Conservation (phyloP, 176 grass and related monocot species). For the Carex parvula region DNA sequence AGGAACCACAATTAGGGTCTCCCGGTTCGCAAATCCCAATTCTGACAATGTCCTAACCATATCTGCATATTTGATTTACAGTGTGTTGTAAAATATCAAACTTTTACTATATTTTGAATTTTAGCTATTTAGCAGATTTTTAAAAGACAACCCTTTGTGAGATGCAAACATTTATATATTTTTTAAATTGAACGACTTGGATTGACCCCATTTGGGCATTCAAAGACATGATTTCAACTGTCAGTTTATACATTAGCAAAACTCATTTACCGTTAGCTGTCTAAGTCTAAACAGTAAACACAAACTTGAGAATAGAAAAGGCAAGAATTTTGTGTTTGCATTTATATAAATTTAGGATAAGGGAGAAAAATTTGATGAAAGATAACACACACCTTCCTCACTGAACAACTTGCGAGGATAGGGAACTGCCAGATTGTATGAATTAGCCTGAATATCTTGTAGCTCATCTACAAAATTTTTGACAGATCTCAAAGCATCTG, state of each 20-base stretch:
- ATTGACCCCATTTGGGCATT: no score
- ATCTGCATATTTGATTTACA: slow-evolving; percentile 36
- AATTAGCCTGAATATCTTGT: slow-evolving; percentile 25
- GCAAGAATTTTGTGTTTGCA: not conserved
- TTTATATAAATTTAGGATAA: not conserved
- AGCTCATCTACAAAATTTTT: slow-evolving; percentile 79
- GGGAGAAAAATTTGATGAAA: not conserved
- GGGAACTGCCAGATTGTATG: slow-evolving; percentile 79
- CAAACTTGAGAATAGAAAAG: not conserved
- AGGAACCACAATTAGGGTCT: slow-evolving; percentile 80
- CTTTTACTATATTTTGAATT: no score
- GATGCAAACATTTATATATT: no score
- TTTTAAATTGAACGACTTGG: no score
- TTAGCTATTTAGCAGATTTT: no score
- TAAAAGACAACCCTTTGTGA: no score
- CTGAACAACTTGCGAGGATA: slow-evolving; percentile 84
- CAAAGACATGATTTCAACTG: no score
- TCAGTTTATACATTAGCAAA: no score
- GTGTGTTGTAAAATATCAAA: no score
- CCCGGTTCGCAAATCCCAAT: slow-evolving; percentile 74
- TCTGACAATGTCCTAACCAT: slow-evolving; percentile 59
- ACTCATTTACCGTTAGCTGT: not conserved
- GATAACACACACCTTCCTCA: slow-evolving; percentile 50
- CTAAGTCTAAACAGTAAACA: not conserved
- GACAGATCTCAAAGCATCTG: slow-evolving; percentile 60